These are phyloP conservation scores for Amanita subjunquillea DNA, from an alignment of 768 basidiomycete genomes.

Conservation along the genomic window DNA sequence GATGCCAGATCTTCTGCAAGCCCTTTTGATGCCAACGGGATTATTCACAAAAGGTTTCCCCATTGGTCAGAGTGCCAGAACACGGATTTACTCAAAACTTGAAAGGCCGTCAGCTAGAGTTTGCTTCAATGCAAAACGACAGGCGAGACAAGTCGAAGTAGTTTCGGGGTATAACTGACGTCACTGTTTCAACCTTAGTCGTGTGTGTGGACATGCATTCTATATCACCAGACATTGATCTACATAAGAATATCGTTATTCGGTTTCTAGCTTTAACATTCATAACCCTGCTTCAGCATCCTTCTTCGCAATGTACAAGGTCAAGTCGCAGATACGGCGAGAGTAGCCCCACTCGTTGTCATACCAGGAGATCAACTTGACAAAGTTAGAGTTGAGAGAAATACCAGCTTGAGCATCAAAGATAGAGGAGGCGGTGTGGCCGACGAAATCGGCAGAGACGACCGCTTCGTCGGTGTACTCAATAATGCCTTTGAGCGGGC, in stretches of 20 bases:
- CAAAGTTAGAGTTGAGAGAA: slow-evolving; percentile 75
- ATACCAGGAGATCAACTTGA: slow-evolving; percentile 95
- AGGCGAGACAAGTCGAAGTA: no score
- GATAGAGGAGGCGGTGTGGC: slow-evolving; percentile 64
- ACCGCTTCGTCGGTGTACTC: slow-evolving; percentile 84
- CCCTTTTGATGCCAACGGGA: no score
- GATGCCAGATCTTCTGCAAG: no score
- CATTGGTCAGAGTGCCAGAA: no score
- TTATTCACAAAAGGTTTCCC: no score
- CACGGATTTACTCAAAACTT: no score
- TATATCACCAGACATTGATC: neutral
- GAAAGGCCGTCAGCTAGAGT: no score
- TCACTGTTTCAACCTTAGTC: no score
- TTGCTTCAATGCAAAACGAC: no score
- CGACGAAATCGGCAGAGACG: slow-evolving; percentile 84
- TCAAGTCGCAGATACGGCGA: slow-evolving; percentile 75
- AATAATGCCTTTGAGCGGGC: slow-evolving; percentile 52
- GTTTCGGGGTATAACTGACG: no score
- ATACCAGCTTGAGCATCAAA: slow-evolving; percentile 89
- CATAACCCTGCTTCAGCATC: slow-evolving; percentile 27
- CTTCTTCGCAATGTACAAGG: slow-evolving; percentile 62
- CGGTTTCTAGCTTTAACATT: neutral
- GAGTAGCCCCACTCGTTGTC: slow-evolving; percentile 93
- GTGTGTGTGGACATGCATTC: no score
- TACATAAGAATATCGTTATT: neutral